Evolutionary conservation across 225 moss, liverwort and hornwort genomes (phyloP), one percentile per base, ranked within the genome.

Genomic region (Antitrichia curtipendula): DNA sequence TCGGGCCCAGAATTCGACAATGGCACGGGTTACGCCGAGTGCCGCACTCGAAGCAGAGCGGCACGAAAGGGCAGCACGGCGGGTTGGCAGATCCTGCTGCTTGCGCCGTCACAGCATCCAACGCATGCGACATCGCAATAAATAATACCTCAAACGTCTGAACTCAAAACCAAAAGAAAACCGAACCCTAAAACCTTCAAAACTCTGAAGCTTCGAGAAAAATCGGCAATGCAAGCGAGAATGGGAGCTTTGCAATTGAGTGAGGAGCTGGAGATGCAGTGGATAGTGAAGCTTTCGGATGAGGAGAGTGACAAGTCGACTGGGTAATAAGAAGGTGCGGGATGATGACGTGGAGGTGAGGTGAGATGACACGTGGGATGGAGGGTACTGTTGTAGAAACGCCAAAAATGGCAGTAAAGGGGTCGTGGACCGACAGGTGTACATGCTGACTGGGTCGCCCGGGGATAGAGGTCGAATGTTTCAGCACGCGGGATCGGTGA

Each of bases 1-100:
- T 96, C 12, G 95, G 96, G 54, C 94, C 96, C 40, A 96, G 59
- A 7, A 96, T 59, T 27, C 93, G 85, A 83, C 95, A 96, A 56
- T 91, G 92, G 91, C 96, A 96, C 16, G 91, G 90, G 85, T 95
- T 96, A 81, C 92, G 87, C 31, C 75, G 86, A 13, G 94, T 87
- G 50, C 93, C 91, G 89, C 95, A 96, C 84, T 96, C 93, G 22
- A 95, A 90, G 71, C 95, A 96, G 28, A 90, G 81, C 50, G 93
- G 93, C 71, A 93, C 88, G 40, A 93, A 93, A 6, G 93, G 91
- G 84, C 90, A 91, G 85, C 91, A 93, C 6, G 93, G 91, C 34
- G 91, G 90, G 50, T 91, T 50, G 3, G 91, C 64, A 0, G 93
- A 23, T 60, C 91, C 91, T 2, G 88, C 91, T 6, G 85, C 88